These are phyloP conservation scores for Xylaria telfairii DNA, from an alignment of 495 filamentous ascomycete genomes.

Conservation along the genomic window DNA sequence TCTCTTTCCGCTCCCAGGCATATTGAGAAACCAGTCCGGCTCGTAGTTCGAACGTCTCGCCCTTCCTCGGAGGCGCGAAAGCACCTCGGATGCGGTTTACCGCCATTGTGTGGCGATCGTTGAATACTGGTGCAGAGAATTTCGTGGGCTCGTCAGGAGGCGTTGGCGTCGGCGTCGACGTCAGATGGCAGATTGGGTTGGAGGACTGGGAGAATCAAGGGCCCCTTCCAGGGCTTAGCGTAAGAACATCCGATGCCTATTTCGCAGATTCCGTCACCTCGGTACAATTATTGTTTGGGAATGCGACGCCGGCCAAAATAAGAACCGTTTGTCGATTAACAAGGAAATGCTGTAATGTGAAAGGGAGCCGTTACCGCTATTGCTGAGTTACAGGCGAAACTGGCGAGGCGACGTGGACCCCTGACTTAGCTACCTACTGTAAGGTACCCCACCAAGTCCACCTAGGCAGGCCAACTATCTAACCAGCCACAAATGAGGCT, in stretches of 20 bases:
- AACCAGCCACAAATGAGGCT: slow-evolving; percentile 26
- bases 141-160: not conserved
- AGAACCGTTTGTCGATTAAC: not conserved
- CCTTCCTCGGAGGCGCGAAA: slow-evolving; percentile 89
- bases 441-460: not conserved
- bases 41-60: slow-evolving; percentile 97
- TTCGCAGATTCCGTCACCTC: not conserved
- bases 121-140: not conserved
- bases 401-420: slow-evolving; percentile 17
- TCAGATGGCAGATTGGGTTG: not conserved
- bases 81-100: slow-evolving; percentile 95
- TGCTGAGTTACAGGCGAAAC: not conserved
- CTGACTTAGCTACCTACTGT: not conserved
- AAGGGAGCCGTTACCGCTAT: not conserved
- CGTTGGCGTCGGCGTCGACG: not conserved
- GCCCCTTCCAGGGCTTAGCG: slow-evolving; percentile 37
- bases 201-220: slow-evolving; percentile 21
- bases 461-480: not conserved
- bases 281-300: not conserved
- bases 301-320: not conserved
- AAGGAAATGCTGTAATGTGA: not conserved
- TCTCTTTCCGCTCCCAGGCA: slow-evolving; percentile 98
- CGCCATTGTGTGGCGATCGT: slow-evolving; percentile 64
- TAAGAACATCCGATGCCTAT: slow-evolving; percentile 24
- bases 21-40: slow-evolving; percentile 98